phyloP scores from a whole-genome alignment of 805 yeast species.

The Metahyphopichia silvanorum region DNA sequence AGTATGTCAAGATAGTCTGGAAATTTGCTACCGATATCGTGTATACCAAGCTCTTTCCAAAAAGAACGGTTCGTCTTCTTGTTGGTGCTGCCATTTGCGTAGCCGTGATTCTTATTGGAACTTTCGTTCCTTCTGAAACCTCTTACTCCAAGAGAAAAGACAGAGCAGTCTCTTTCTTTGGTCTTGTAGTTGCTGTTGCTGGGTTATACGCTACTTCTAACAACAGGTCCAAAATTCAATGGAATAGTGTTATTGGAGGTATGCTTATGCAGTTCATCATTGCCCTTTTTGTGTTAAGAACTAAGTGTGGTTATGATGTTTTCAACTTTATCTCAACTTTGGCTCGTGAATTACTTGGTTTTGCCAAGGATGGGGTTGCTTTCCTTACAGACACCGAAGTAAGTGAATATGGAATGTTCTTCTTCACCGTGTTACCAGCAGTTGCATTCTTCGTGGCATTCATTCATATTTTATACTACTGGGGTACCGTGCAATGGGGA shows the following conservation, averaged over 20 bases:
- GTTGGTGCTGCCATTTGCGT: conserved; percentile 45
- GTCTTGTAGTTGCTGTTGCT: conserved; percentile 45
- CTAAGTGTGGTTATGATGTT: conserved; percentile 57
- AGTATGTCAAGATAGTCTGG: conserved; percentile 25
- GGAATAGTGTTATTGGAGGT: conserved; percentile 61
- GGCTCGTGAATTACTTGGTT: conserved; percentile 55
- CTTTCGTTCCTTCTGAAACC: conserved; percentile 50
- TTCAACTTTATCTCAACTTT: conserved; percentile 58
- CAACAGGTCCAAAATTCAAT: conserved; percentile 43
- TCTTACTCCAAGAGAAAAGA: conserved; percentile 46
- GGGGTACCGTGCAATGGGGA: conserved; percentile 58
- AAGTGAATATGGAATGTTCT: conserved; percentile 43
- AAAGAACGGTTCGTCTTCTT: conserved; percentile 34
- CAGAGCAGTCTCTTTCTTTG: conserved; percentile 57
- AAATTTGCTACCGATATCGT: conserved; percentile 26
- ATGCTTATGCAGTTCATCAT: conserved; percentile 57
- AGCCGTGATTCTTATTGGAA: conserved; percentile 50
- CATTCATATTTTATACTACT: conserved; percentile 57
- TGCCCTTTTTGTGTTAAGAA: conserved; percentile 60
- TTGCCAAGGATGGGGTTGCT: conserved; percentile 60
- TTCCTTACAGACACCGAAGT: conserved; percentile 46
- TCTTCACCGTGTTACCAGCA: conserved; percentile 59
- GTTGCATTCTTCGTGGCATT: conserved; percentile 63
- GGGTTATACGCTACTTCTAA: conserved; percentile 45
- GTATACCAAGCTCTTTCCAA: conserved; percentile 39